phyloP scores from a whole-genome alignment of 805 yeast genomes.

The Lipomyces kockii region DNA sequence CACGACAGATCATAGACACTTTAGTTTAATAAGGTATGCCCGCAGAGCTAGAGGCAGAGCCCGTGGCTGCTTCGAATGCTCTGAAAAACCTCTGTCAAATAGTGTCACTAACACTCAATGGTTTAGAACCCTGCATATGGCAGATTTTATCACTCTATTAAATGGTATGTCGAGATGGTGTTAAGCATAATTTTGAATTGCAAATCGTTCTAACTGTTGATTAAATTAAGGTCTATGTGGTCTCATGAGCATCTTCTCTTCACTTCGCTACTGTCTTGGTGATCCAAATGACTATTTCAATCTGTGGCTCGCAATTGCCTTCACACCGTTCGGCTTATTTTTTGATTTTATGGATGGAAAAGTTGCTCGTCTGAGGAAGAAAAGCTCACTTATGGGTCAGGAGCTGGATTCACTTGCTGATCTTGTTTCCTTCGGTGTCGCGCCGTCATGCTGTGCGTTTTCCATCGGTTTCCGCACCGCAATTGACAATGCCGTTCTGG shows the following conservation, averaged over 20 bases:
- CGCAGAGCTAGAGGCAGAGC: neutral
- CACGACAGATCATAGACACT: constrained; percentile 81
- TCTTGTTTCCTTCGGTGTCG: constrained; percentile 85
- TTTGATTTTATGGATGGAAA: constrained; percentile 97
- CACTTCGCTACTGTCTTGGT: constrained; percentile 75
- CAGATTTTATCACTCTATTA: constrained; percentile 91
- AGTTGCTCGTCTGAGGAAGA: constrained; percentile 92
- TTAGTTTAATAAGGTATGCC: constrained; percentile 65
- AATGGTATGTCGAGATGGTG: constrained; percentile 55
- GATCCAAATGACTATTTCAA: constrained; percentile 61
- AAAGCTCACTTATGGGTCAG: constrained; percentile 93
- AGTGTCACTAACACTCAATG: neutral
- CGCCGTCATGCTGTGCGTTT: constrained; percentile 92
- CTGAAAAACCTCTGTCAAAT: neutral
- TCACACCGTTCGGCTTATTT: constrained; percentile 87
- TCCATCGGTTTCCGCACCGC: constrained; percentile 88
- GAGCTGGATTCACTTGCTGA: constrained; percentile 97
- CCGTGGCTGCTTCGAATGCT: neutral
- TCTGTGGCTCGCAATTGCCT: constrained; percentile 84
- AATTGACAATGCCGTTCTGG: constrained; percentile 72
- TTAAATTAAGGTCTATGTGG: constrained; percentile 69
- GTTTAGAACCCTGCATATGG: constrained; percentile 80
- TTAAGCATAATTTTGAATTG: neutral
- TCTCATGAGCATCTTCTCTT: constrained; percentile 84
- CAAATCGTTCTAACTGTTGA: no score